These are phyloP conservation scores for Mortierella polycephala DNA, from an alignment of 371 early-diverging fungal species.

Conservation along the genomic window DNA sequence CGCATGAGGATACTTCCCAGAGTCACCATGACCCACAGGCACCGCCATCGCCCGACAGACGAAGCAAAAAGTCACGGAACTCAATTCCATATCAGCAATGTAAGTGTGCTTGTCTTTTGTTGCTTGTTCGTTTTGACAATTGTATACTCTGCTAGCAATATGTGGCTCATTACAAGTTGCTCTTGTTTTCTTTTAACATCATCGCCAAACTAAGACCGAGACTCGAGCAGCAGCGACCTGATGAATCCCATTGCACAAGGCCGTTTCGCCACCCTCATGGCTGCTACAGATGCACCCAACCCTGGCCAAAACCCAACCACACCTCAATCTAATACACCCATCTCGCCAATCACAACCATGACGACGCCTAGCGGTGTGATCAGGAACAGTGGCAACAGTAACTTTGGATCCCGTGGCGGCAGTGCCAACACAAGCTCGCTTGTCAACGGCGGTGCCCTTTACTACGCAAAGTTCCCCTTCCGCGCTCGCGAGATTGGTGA, in stretches of 20 bases:
- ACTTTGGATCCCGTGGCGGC: no score
- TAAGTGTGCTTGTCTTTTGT: neutral
- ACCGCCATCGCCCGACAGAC: conserved; percentile 38
- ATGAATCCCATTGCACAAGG: conserved; percentile 28
- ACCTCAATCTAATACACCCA: conserved; percentile 43
- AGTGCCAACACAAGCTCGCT: neutral
- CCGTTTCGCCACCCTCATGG: conserved; percentile 28
- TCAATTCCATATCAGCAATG: conserved; percentile 1
- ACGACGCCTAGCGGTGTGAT: conserved; percentile 57
- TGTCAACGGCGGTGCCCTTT: conserved; percentile 52
- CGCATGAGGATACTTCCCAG: neutral
- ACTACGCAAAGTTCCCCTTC: conserved; percentile 81
- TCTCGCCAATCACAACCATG: conserved; percentile 58
- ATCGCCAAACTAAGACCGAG: neutral
- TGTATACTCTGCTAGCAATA: neutral
- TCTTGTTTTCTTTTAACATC: neutral
- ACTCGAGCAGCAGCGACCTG: conserved; percentile 35
- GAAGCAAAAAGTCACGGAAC: conserved; percentile 25
- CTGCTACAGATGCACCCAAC: conserved; percentile 8
- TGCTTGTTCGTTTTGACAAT: neutral
- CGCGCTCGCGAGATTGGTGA: conserved; percentile 82
- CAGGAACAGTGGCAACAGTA: neutral
- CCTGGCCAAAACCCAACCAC: neutral
- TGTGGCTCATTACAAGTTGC: no score
- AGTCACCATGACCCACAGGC: neutral